Conservation (phyloP, 352 stramenopile species). For the Pythium aphanidermatum region DNA sequence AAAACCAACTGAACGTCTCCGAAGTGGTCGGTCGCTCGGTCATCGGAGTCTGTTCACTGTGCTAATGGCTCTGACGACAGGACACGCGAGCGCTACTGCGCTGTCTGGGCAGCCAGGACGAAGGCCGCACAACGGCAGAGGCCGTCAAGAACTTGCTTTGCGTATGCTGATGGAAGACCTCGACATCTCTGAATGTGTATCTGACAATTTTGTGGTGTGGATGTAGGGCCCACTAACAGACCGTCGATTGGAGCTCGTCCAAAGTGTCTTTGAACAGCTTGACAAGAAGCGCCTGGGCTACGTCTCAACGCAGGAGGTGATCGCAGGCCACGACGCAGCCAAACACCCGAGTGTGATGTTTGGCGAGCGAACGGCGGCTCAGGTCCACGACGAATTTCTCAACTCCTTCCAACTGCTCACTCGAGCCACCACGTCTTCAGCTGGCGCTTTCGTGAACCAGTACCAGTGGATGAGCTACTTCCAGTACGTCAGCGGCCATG, state of each 20-base stretch:
- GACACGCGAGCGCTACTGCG: constrained; percentile 48
- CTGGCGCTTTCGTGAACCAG: constrained; percentile 51
- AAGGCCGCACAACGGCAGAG: constrained; percentile 34
- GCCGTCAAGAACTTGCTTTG: constrained; percentile 61
- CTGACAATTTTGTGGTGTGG: neutral
- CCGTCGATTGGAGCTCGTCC: constrained; percentile 52
- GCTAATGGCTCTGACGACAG: constrained; percentile 14
- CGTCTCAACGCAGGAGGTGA: constrained; percentile 39
- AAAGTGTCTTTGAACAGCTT: constrained; percentile 61
- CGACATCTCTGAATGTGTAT: neutral
- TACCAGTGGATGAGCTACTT: constrained; percentile 74
- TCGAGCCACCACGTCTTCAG: constrained; percentile 1
- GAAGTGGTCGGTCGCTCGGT: constrained; percentile 28
- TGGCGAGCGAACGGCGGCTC: constrained; percentile 40
- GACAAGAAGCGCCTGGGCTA: constrained; percentile 60
- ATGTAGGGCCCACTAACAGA: constrained; percentile 37
- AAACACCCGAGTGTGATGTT: constrained; percentile 73
- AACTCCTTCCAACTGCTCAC: constrained; percentile 33
- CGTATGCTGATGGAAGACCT: constrained; percentile 16
- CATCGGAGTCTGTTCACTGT: neutral
- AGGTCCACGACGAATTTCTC: constrained; percentile 57
- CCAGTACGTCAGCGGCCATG: constrained; percentile 60
- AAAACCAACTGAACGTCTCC: constrained; percentile 38
- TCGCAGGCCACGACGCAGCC: constrained; percentile 39
- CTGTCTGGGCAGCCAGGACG: constrained; percentile 25